Conservation (phyloP, 345 rosid species). For the Cardiospermum halicacabum region DNA sequence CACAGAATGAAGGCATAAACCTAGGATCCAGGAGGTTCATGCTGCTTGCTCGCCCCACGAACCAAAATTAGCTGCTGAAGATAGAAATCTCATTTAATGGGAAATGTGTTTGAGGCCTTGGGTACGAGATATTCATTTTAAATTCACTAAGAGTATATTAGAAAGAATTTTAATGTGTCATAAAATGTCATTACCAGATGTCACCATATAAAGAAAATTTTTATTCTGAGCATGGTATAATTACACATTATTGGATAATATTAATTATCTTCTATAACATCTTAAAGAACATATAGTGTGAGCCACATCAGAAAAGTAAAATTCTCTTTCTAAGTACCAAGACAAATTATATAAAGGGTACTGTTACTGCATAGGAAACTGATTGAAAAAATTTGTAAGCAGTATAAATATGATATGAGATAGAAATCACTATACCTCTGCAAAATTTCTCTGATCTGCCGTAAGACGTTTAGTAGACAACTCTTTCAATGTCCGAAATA, state of each 20-base stretch:
- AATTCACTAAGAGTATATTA: background rate
- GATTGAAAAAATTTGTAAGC: background rate
- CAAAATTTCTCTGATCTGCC: constrained; percentile 74
- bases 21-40: background rate
- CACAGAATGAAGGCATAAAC: background rate
- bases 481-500: constrained; percentile 86
- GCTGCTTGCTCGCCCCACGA: background rate
- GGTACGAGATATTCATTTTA: background rate
- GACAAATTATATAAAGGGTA: constrained; percentile 3
- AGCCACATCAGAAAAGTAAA: background rate
- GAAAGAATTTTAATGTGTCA: background rate
- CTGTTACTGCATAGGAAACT: background rate
- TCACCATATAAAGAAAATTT: background rate
- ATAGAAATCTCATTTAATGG: background rate
- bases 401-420: background rate
- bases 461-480: constrained; percentile 90
- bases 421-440: constrained; percentile 49
- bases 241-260: background rate
- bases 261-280: background rate
- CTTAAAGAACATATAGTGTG: background rate
- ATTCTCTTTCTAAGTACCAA: background rate
- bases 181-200: background rate
- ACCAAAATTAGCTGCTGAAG: background rate
- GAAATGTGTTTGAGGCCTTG: background rate
- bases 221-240: background rate